A percentile compares a stretch with the other conserved stretches of the same genome.
Evolutionary conservation across 129 eudicot genomes (phyloP).

Genomic region (Arctium minus): DNA sequence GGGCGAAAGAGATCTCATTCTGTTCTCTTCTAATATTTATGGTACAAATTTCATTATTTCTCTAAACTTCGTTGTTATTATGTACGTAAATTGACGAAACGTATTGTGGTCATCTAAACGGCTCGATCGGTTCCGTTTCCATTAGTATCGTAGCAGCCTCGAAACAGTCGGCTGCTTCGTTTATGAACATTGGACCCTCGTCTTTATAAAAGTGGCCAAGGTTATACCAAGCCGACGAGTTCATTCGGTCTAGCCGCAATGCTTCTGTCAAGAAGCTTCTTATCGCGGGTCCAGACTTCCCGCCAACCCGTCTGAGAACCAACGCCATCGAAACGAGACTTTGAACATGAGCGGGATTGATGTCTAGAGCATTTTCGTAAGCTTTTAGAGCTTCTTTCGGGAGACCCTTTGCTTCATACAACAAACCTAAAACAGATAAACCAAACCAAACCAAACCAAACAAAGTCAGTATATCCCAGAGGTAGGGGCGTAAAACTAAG

Average conservation of each 20-base stretch:
- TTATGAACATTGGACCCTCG: slow-evolving; percentile 38
- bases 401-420: slow-evolving; percentile 74
- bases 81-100: slow-evolving; percentile 13
- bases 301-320: slow-evolving; percentile 49
- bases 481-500: too few relatives aligned
- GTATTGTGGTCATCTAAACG: slow-evolving; percentile 57
- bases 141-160: slow-evolving; percentile 65
- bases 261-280: slow-evolving; percentile 77
- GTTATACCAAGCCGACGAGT: slow-evolving; percentile 62
- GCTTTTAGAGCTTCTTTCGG: slow-evolving; percentile 67
- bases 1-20: background rate
- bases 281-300: slow-evolving; percentile 33
- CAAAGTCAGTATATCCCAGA: background rate
- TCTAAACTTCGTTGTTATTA: background rate
- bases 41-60: slow-evolving; percentile 13
- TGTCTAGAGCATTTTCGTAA: slow-evolving; percentile 43
- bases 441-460: background rate
- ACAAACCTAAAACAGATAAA: slow-evolving; percentile 44
- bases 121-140: slow-evolving; percentile 80
- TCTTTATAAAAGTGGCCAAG: slow-evolving; percentile 77
- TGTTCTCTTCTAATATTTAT: slow-evolving; percentile 8
- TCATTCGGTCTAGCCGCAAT: slow-evolving; percentile 64
- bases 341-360: slow-evolving; percentile 68
- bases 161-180: slow-evolving; percentile 78
- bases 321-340: slow-evolving; percentile 69